Conservation (phyloP, 75 land plant genomes). For the Pinus taeda region DNA sequence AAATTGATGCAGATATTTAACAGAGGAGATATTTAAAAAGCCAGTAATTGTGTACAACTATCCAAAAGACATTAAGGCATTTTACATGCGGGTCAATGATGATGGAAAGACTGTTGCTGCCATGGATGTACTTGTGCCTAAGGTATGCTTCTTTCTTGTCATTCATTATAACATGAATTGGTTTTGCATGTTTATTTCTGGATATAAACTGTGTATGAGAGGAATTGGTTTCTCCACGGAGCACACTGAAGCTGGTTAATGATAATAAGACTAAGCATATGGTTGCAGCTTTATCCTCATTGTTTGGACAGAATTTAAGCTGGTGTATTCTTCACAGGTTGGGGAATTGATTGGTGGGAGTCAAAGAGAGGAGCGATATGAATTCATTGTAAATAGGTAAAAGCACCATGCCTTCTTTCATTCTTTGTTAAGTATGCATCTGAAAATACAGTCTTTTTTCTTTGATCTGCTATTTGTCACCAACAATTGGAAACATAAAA, state of each 20-base stretch:
- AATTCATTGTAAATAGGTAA: conserved; percentile 43
- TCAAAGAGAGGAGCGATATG: conserved; percentile 67
- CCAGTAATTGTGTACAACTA: conserved; percentile 99
- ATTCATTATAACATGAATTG: neutral
- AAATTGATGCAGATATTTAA: conserved; percentile 66
- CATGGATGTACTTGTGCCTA: conserved; percentile 99
- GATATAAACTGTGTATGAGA: no score
- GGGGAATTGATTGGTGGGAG: conserved; percentile 55
- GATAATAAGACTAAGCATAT: neutral
- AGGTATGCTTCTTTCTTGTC: conserved; percentile 39
- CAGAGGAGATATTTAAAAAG: conserved; percentile 83
- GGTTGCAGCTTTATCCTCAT: neutral
- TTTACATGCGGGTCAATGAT: conserved; percentile 98
- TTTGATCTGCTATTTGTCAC: no score
- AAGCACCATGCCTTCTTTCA: no score
- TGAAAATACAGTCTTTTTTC: no score
- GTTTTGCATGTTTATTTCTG: no score
- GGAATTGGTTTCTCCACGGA: neutral
- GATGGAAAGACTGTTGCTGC: conserved; percentile 95
- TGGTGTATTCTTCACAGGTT: conserved; percentile 23
- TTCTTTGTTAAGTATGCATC: no score
- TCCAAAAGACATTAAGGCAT: conserved; percentile 93
- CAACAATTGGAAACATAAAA: no score
- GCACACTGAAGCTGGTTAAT: neutral
- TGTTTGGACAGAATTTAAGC: neutral